Conservation (phyloP, 306 rosid species). For the Datisca glomerata region DNA sequence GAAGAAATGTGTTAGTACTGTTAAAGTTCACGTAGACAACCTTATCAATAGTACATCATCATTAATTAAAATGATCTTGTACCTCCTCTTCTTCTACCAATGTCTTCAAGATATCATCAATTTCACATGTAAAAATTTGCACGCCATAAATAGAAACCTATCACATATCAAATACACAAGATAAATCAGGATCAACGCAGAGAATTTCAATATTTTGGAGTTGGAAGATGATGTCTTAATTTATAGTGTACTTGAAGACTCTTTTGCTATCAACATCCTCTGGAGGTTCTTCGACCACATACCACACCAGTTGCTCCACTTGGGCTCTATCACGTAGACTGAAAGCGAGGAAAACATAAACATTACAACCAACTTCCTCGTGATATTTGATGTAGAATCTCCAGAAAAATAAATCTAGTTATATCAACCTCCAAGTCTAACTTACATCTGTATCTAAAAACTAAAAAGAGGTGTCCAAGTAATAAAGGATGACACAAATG, state of each 20-base stretch:
- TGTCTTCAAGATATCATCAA: conserved; percentile 95
- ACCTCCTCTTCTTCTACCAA: conserved; percentile 99
- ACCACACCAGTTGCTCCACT: conserved; percentile 76
- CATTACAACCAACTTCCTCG: conserved; percentile 10
- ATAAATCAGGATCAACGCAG: conserved; percentile 15
- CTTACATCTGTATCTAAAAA: background rate
- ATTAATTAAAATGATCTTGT: conserved; percentile 5
- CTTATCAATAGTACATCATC: background rate
- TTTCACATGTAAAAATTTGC: conserved; percentile 94
- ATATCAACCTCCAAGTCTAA: no score
- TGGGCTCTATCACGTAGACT: conserved; percentile 91
- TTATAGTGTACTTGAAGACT: conserved; percentile 63
- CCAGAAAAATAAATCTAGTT: no score
- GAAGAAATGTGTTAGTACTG: background rate
- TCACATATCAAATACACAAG: conserved; percentile 13
- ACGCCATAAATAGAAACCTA: conserved; percentile 95
- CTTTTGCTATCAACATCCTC: conserved; percentile 90
- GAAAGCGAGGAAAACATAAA: conserved; percentile 12
- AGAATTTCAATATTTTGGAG: conserved; percentile 1
- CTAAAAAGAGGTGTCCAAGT: background rate
- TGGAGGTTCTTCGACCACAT: conserved; percentile 81
- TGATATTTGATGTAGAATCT: conserved; percentile 1
- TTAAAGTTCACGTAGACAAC: conserved; percentile 2
- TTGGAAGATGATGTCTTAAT: background rate
- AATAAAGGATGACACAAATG: background rate